Percentiles rank a stretch among this genome's conserved stretches.
phyloP scores from a whole-genome alignment of 768 basidiomycete species.

The Leccinum rimulosum region DNA sequence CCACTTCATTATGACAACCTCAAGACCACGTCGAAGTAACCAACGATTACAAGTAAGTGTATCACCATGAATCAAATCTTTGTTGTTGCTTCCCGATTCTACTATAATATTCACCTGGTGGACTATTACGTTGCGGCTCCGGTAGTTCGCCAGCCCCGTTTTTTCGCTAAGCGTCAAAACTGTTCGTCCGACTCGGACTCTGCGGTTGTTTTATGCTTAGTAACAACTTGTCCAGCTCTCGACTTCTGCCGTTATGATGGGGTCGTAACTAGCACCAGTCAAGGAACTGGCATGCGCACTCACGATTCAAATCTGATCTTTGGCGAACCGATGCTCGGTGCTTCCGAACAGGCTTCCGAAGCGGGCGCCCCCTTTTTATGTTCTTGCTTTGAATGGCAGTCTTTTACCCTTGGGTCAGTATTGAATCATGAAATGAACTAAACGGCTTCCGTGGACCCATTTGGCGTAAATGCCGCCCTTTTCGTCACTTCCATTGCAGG shows the following conservation, averaged over 20 bases:
- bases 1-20: neutral
- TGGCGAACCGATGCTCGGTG: neutral
- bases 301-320: neutral
- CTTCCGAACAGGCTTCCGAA: neutral
- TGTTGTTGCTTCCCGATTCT: neutral
- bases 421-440: neutral
- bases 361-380: neutral
- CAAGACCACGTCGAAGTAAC: neutral
- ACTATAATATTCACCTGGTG: neutral
- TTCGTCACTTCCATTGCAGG: neutral
- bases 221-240: neutral
- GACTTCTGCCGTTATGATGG: neutral
- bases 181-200: neutral
- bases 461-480: neutral
- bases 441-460: neutral
- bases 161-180: neutral
- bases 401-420: neutral
- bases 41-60: neutral
- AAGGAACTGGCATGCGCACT: neutral
- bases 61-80: no score
- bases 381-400: neutral
- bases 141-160: neutral
- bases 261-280: neutral
- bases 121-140: neutral
- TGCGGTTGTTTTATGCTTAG: neutral